Conservation (phyloP, 139 green algal species). For the Volvox reticuliferus region DNA sequence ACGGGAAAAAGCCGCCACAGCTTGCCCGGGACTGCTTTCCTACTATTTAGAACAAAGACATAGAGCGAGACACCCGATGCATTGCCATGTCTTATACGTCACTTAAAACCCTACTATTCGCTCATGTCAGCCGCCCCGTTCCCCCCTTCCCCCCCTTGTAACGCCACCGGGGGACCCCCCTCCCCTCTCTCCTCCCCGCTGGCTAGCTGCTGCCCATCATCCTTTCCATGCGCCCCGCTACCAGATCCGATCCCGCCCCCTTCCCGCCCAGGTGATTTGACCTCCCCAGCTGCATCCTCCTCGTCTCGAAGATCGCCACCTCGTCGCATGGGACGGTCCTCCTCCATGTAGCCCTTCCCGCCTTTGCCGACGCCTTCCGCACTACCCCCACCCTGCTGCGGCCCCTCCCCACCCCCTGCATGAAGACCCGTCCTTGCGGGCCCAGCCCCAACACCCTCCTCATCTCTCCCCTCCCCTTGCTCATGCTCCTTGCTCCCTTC, state of each 20-base stretch:
- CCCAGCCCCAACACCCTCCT: background rate
- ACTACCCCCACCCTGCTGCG: background rate
- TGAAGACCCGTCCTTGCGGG: background rate
- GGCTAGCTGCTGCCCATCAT: background rate
- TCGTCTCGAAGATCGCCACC: background rate
- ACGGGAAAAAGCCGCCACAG: too few species aligned
- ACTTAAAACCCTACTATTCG: background rate
- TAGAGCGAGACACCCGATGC: too few species aligned
- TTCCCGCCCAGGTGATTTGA: background rate
- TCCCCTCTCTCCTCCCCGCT: background rate
- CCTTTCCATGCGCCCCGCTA: background rate
- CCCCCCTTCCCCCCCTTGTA: background rate
- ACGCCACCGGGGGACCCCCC: background rate
- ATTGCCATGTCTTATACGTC: too few species aligned
- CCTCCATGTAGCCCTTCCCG: too few species aligned
- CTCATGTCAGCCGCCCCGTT: background rate
- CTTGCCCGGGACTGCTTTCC: too few species aligned
- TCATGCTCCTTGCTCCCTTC: background rate
- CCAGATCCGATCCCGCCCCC: background rate
- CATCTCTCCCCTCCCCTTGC: background rate
- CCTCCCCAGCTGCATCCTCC: background rate
- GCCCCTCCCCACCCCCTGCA: background rate
- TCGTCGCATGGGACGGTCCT: background rate
- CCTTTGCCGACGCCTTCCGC: background rate
- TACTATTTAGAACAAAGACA: too few species aligned